These are phyloP conservation scores for Candida ipomoeae DNA, from an alignment of 805 yeast genomes.

Conservation along the genomic window DNA sequence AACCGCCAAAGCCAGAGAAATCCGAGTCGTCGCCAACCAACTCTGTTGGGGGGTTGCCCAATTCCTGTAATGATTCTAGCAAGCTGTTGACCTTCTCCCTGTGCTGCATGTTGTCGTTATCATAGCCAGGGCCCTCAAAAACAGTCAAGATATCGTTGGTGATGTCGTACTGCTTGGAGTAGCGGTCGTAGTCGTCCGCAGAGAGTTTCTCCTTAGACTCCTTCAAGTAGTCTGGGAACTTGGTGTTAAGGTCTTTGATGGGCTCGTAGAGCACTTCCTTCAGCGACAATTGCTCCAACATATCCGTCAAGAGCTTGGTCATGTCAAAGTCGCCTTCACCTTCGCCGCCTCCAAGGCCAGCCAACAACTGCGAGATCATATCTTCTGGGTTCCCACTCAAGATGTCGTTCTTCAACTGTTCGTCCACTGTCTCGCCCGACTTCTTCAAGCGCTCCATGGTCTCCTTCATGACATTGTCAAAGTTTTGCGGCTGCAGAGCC, in stretches of 20 bases:
- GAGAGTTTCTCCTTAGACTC: conserved; percentile 45
- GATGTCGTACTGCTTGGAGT: conserved; percentile 57
- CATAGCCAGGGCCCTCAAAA: conserved; percentile 64
- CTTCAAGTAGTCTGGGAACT: conserved; percentile 68
- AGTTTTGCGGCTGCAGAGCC: conserved; percentile 36
- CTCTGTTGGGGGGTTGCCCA: conserved; percentile 80
- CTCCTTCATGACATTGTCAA: conserved; percentile 72
- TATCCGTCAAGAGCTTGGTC: conserved; percentile 59
- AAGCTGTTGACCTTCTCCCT: conserved; percentile 52
- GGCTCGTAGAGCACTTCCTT: conserved; percentile 88
- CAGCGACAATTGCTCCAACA: conserved; percentile 77
- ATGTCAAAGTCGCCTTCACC: conserved; percentile 52
- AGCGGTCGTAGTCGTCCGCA: conserved; percentile 48
- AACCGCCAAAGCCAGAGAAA: conserved; percentile 43
- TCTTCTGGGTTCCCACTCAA: conserved; percentile 41
- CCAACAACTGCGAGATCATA: conserved; percentile 59
- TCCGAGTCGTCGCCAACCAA: conserved; percentile 56
- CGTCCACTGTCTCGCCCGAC: conserved; percentile 68
- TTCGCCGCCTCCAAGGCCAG: conserved; percentile 40
- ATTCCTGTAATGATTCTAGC: conserved; percentile 65
- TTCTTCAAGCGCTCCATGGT: conserved; percentile 78
- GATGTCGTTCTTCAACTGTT: conserved; percentile 46
- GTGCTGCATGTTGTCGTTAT: conserved; percentile 42
- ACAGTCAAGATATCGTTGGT: conserved; percentile 57
- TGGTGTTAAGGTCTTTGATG: conserved; percentile 68